These are phyloP conservation scores for Citrus inodora DNA, from an alignment of 345 rosid genomes.

Conservation along the genomic window DNA sequence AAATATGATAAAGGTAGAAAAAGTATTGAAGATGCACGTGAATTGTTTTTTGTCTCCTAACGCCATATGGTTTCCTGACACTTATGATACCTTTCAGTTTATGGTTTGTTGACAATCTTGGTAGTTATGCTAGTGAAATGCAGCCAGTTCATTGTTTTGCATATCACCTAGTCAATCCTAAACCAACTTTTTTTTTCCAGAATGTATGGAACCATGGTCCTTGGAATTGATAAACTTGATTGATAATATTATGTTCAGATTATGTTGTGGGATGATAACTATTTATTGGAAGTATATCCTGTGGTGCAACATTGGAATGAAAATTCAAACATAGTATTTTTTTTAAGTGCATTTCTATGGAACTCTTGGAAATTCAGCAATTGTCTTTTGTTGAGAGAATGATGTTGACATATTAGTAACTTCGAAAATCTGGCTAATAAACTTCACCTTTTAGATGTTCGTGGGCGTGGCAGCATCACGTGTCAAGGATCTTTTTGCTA, in stretches of 20 bases:
- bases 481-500: constrained; percentile 92
- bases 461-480: constrained; percentile 99
- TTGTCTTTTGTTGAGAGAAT: neutral
- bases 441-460: constrained; percentile 66
- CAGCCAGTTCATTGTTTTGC: neutral
- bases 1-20: neutral
- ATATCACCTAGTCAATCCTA: neutral
- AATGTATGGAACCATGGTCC: neutral
- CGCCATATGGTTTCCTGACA: neutral
- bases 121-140: neutral
- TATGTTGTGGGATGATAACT: neutral
- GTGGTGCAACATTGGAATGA: neutral
- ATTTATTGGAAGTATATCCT: neutral
- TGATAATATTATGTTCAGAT: neutral
- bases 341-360: neutral
- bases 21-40: neutral
- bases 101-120: neutral
- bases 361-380: neutral
- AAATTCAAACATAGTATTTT: neutral
- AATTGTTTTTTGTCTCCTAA: neutral
- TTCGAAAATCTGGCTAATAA: constrained; percentile 18
- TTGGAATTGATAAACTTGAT: neutral
- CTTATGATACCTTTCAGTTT: neutral
- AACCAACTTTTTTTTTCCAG: neutral
- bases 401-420: neutral